Evolutionary conservation across 441 rosid species (phyloP), one percentile per base, ranked within the genome.

Genomic region (California macrophylla): DNA sequence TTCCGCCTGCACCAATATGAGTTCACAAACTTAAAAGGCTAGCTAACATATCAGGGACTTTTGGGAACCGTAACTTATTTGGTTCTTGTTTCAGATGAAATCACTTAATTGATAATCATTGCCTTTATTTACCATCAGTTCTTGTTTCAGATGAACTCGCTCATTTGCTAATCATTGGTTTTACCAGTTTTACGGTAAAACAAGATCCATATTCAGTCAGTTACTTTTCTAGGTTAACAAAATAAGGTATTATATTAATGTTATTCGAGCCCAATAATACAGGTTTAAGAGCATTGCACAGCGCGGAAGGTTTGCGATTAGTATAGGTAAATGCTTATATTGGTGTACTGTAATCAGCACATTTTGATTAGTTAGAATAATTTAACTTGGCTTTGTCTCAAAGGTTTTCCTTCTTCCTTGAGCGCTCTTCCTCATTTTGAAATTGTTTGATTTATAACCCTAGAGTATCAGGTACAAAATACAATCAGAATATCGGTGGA

Each of bases 1-100:
- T 83, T 92, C 98, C 72, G 87, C 89, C 98, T 95, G 83, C 38
- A 70, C 66, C 40, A 76, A 64, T 64, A 69, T 63, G 40, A 61
- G 21, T 25, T 61, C 66, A 63, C 66, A 29, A 38, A 71, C 29
- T 25, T 54, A 24, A 9, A 26, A 29, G 66, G 21, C 66, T n/a
- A 34, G 60, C 64, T 42, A 61, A 24, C 68, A 70, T 26, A 28
- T 67, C 40, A 66, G 20, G 29, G 30, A 56, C 24, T 20, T 12
- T 2, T 28, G 26, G 54, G 65, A 64, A 77, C 47, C 36, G 28
- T 7, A 40, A 74, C 25, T 29, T 23, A 47, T 18, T n/a, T n/a
- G n/a, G 13, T 40, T 10, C 47, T 40, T 40, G 13, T 38, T 38
- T 10, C 45, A 38, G 45, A 38, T 38, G 45, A 38, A 38, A 8